A percentile compares a stretch with the other conserved stretches of the same genome.
These are phyloP conservation scores for Agrocybe chaxingu DNA, from an alignment of 768 basidiomycete species.

Conservation along the genomic window DNA sequence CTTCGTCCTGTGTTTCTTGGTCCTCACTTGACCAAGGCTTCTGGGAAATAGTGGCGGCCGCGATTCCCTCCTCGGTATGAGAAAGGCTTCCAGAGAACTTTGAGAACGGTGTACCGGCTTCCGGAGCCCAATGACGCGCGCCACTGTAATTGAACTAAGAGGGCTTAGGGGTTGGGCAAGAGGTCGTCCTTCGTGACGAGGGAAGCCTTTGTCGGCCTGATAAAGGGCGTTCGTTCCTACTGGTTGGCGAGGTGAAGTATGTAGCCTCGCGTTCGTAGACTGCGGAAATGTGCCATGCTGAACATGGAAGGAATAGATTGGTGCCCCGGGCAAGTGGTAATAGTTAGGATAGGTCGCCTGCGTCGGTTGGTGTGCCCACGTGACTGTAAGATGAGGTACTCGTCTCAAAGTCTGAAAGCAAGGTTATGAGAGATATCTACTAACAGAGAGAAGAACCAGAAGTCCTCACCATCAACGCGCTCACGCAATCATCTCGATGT, in stretches of 20 bases:
- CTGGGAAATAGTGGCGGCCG: too few relatives aligned
- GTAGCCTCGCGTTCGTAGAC: too few relatives aligned
- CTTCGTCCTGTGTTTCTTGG: too few relatives aligned
- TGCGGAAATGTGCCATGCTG: conserved; percentile 10
- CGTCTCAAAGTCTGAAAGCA: conserved; percentile 59
- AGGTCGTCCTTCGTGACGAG: not conserved
- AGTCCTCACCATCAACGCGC: conserved; percentile 59
- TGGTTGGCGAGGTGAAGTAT: not conserved
- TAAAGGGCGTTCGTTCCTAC: not conserved
- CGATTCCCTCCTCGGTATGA: not conserved
- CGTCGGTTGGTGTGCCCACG: conserved; percentile 70
- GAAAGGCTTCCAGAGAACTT: too few relatives aligned
- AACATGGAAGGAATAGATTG: conserved; percentile 28
- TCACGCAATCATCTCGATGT: conserved; percentile 72
- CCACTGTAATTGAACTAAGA: not conserved
- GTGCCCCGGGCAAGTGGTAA: conserved; percentile 8
- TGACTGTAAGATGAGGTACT: conserved; percentile 69
- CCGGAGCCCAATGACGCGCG: too few relatives aligned
- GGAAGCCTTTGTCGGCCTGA: not conserved
- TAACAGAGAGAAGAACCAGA: not conserved
- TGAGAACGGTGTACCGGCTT: too few relatives aligned
- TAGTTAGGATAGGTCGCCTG: conserved; percentile 4
- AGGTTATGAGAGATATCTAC: not conserved
- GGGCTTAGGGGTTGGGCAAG: not conserved
- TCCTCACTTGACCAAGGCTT: too few relatives aligned